Base-by-base conservation (phyloP, 2,329 filamentous ascomycete genomes). In the Colletotrichum liaoningense region DNA sequence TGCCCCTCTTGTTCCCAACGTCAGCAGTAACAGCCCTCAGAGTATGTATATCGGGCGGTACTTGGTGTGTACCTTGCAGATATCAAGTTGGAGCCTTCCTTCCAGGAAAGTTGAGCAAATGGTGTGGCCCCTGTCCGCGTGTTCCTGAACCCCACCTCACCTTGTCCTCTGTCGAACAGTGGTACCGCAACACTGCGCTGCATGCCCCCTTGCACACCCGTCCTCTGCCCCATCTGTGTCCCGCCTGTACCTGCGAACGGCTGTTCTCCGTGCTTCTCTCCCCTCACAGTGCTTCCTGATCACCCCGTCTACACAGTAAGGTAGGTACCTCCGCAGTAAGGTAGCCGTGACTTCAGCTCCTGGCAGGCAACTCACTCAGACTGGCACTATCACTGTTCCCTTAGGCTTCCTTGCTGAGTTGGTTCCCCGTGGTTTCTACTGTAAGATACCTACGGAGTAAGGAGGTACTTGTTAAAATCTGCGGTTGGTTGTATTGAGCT, bases 171-270 rank as follows among this genome's bases (percentile, higher is more conserved):
- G 62, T 70, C 62, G 1, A 56, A 22, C 11, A 42, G 55, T 71
- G 57, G 56, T 16, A 71, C 63, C 35, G 55, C 55, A 67, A 60
- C 56, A 35, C 68, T 49, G 35, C 56, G 58, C 69, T 72, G 65
- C 69, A 69, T 11, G 22, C n/a, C 59, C 69, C 69, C 69, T 69
- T 72, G 69, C 69, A 69, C 66, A 49, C 30, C 69, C 66, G 58
- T 58, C 69, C 42, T 14, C 12, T 26, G 46, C 57, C 46, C 57
- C 66, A 62, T 54, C 30, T 24, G 46, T 55, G 33, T 38, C 56
- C 56, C 19, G 26, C 12, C 49, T 22, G 49, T 56, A 54, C 14
- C 46, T 67, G 65, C 65, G n/a, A 67, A 54, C 65, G 28, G 65
- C 56, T 62, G 28, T 30, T 59, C 60, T n/a, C 46, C 30, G 28